Base-by-base conservation (phyloP, 2,329 filamentous ascomycete genomes). In the Phyllosticta citriasiana region DNA sequence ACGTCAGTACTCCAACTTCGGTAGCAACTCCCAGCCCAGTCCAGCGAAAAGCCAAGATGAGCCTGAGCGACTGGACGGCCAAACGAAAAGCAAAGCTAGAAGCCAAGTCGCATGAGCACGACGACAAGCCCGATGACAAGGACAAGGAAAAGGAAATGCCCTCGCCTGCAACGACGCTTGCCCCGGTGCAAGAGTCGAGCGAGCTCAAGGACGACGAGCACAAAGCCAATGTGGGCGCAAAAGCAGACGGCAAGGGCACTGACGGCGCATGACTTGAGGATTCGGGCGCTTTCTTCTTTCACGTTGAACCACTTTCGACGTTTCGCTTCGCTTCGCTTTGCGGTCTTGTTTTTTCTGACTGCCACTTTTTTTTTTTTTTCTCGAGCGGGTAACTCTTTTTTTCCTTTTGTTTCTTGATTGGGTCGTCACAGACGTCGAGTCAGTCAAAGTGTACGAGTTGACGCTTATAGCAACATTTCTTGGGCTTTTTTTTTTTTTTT, bases 31-130 rank as follows among this genome's bases (percentile, higher is more conserved):
- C 59, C 16, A 61, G 59, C 24, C 59, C 59, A n/a, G 54, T 61
- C 1, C 59, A 61, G 24, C 59, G 59, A 12, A 61, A 61, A 55
- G 59, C 59, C n/a, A 61, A 61, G 50, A 61, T 61, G 60, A 61
- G 60, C 33, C 33, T 61, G 4, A 61, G 60, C 50, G 60, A 61
- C 54, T 61, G 60, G 60, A 61, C 60, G 14, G 55, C 55, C 14
- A 61, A 61, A 40, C 24, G 60, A 33, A 61, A 61, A 33, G 60
- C 59, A 19, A 61, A 61, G 9, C 59, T 56, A 14, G 59, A 57
- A 47, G 59, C 54, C 9, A 35, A 56, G 26, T 53, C 40, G 24
- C 40, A 57, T 22, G 51, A 22, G 51, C 19, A 53, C 8, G 59
- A 61, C 26, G 47, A 61, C 47, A 53, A 22, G 14, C 40, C 22